These are phyloP conservation scores for Acacia pycnantha DNA, from an alignment of 331 rosid species.

Conservation along the genomic window DNA sequence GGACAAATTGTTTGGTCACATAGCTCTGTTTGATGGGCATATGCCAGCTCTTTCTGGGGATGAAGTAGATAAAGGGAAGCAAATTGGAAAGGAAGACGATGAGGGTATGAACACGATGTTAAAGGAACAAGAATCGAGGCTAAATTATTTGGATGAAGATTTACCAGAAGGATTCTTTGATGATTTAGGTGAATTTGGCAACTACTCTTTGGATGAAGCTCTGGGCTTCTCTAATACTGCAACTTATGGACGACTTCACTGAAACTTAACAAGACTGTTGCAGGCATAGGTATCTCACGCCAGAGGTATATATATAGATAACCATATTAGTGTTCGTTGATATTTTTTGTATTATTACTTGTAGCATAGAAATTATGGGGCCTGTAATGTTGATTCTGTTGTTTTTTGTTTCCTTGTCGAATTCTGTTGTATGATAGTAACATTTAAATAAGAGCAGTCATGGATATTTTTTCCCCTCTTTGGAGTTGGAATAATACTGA, in stretches of 20 bases:
- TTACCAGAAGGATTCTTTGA: slow-evolving; percentile 47
- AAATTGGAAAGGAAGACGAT: slow-evolving; percentile 8
- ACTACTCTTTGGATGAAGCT: slow-evolving; percentile 32
- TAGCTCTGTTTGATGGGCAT: slow-evolving; percentile 69
- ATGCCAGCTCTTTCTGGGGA: slow-evolving; percentile 52
- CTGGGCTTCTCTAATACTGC: slow-evolving; percentile 28
- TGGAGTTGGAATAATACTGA: background rate
- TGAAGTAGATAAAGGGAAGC: slow-evolving; percentile 39
- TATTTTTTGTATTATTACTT: background rate
- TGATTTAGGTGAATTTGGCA: slow-evolving; percentile 47
- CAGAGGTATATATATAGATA: background rate
- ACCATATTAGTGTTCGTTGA: background rate
- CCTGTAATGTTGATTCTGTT: slow-evolving; percentile 10
- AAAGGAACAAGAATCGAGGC: background rate
- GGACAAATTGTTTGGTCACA: slow-evolving; percentile 71
- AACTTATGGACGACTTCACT: background rate
- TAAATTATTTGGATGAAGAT: slow-evolving; percentile 30
- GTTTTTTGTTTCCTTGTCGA: background rate
- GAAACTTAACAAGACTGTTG: background rate
- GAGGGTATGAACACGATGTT: slow-evolving; percentile 13
- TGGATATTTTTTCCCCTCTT: background rate
- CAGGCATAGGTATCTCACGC: background rate
- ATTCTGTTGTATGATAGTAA: background rate
- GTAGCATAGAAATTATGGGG: background rate
- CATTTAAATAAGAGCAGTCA: background rate